phyloP scores from a whole-genome alignment of 1,284 basidiomycete genomes.

The Fomes fomentarius region DNA sequence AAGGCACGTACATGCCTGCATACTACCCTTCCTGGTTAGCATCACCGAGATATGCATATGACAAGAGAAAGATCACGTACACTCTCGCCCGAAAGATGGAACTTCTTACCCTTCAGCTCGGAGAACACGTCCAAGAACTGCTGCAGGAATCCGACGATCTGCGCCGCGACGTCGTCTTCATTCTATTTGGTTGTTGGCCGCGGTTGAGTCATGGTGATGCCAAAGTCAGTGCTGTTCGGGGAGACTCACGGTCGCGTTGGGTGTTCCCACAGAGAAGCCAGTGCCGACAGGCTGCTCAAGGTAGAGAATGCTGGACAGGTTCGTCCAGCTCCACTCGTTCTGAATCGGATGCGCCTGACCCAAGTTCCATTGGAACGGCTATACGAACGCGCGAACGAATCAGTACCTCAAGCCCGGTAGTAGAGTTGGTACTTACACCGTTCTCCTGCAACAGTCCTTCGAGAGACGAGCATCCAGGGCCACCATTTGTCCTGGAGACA shows the following conservation, averaged over 20 bases:
- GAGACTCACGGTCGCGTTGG: slow-evolving; percentile 56
- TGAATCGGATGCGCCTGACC: slow-evolving; percentile 67
- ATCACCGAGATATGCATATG: background rate
- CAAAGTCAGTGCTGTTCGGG: background rate
- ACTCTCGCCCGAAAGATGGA: slow-evolving; percentile 73
- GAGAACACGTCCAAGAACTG: slow-evolving; percentile 77
- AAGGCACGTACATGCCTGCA: slow-evolving; percentile 65
- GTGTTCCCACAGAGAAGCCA: slow-evolving; percentile 77
- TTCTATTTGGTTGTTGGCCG: slow-evolving; percentile 42
- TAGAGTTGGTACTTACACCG: slow-evolving; percentile 52
- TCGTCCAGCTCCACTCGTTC: slow-evolving; percentile 83
- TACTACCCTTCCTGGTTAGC: slow-evolving; percentile 41
- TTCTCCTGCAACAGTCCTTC: slow-evolving; percentile 84
- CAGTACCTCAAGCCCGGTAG: background rate
- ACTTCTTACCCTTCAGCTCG: slow-evolving; percentile 70
- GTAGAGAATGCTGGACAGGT: slow-evolving; percentile 78
- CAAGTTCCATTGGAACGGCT: slow-evolving; percentile 70
- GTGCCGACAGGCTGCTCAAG: slow-evolving; percentile 87
- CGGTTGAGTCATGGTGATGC: too few relatives aligned
- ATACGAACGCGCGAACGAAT: slow-evolving; percentile 12
- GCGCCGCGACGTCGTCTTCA: slow-evolving; percentile 66
- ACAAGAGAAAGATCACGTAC: slow-evolving; percentile 42
- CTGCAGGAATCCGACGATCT: slow-evolving; percentile 69
- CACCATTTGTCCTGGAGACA: slow-evolving; percentile 51
- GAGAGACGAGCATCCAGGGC: slow-evolving; percentile 70